Base-by-base conservation (phyloP, 1,284 basidiomycete genomes). In the Apiotrichum sp. region DNA sequence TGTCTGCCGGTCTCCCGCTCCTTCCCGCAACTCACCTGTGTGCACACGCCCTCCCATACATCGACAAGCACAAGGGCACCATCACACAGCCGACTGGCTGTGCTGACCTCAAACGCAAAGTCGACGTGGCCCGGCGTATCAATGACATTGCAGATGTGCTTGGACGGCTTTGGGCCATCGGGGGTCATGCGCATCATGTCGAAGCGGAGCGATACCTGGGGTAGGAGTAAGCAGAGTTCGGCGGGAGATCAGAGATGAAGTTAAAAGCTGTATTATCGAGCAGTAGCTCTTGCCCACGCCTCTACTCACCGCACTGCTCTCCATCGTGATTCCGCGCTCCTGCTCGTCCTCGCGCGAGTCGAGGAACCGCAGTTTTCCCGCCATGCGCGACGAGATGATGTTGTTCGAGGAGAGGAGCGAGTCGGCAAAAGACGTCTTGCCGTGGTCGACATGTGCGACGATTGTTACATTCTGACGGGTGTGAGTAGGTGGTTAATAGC, bases 61-160 rank as follows among this genome's bases (percentile, higher is more conserved):
- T 99, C 96, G 3, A 99, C 91, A n/a, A 99, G 80, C 34, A 98
- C 88, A 6, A 99, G 80, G 5, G 93, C 92, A 31, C 96, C 96
- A 72, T 98, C 96, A 68, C 93, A 97, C 33, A 99, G 74, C 46
- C 95, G 81, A 8, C 91, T 89, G 9, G 95, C 93, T 1, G 90
- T 90, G 0, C 93, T 97, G 0, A 98, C 96, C 72, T 98, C 96
- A 56, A 86, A 90, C 0, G 93, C 95, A 65, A 99, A 99, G 77
- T 98, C 96, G 43, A 98, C 93, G 77, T 99, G 96, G 3, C 96
- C 96, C 3, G 96, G 96, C 0, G 96, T 98, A 75, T 99, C 96
- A 66, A 98, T 95, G 80, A 98, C 87, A 73, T 98, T 98, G 64
- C 71, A 71, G 38, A 77, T 58, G 57, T 75, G 72, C 51, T 73